Conservation (phyloP, 768 basidiomycete species). For the Tricholomella constricta region DNA sequence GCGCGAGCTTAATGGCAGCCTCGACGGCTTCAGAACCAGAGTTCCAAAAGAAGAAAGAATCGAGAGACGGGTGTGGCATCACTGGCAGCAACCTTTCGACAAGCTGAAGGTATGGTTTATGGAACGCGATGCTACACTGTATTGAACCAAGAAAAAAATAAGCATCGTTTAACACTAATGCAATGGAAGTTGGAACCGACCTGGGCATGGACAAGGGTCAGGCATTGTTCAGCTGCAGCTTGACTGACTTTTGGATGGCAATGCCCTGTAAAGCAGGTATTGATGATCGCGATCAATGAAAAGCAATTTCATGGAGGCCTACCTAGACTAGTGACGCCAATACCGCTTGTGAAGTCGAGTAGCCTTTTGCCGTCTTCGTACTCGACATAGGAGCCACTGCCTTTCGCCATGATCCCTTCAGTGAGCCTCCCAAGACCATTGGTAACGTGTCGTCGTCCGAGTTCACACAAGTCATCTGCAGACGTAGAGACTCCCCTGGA, state of each 20-base stretch:
- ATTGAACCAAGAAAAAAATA: too few species aligned
- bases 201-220: constrained; percentile 77
- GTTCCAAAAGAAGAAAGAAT: constrained; percentile 98
- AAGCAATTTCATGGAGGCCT: constrained; percentile 14
- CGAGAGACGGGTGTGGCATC: constrained; percentile 89
- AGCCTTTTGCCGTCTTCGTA: constrained; percentile 72
- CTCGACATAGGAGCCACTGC: constrained; percentile 71
- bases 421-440: constrained; percentile 48
- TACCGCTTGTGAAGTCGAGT: constrained; percentile 88
- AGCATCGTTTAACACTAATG: too few species aligned
- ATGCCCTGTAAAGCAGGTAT: constrained; percentile 55
- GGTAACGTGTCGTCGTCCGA: constrained; percentile 48
- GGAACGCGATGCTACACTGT: constrained; percentile 88
- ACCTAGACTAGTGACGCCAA: constrained; percentile 87
- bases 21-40: constrained; percentile 95
- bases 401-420: constrained; percentile 63
- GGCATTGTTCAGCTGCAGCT: constrained; percentile 88
- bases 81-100: constrained; percentile 82
- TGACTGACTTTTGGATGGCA: constrained; percentile 85
- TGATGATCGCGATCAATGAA: background rate
- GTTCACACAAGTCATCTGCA: constrained; percentile 29
- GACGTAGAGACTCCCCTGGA: constrained; percentile 11
- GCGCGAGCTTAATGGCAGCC: constrained; percentile 85
- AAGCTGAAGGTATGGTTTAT: constrained; percentile 83
- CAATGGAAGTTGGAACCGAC: constrained; percentile 38